Base-by-base conservation (phyloP, 2,329 filamentous ascomycete species). In the Colletotrichum liaoningense region DNA sequence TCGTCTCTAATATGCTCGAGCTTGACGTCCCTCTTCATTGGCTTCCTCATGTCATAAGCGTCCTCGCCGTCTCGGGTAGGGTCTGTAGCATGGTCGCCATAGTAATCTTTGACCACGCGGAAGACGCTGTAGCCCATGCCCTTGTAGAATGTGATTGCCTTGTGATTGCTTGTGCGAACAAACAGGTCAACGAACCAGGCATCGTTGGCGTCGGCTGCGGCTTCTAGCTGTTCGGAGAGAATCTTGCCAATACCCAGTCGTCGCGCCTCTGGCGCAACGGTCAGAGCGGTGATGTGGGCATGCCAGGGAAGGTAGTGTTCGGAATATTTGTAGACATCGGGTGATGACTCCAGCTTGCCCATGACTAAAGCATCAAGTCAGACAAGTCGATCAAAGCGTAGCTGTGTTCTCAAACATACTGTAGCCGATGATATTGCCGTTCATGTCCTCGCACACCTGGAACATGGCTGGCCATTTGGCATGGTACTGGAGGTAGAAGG, bases 261-360 rank as follows among this genome's bases (percentile, higher is more conserved):
- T 33, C 97, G 92, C 63, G 95, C 95, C 69, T 93, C 91, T 0
- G 97, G 97, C 0, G 96, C 93, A 24, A 99, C 94, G 0, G 97
- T 98, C 64, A 99, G 88, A 46, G 96, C 97, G 5, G 97, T 99
- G 80, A 99, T 97, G 84, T 99, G 97, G 24, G 95, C 96, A 85
- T 99, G 97, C 94, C 95, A 98, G n/a, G 96, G 96, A n/a, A 98
- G 93, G 85, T 97, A 97, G 85, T 98, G 95, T 79, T 93, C 89
- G 63, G 94, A 97, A 79, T 91, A 91, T 73, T 91, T 88, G 81
- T 93, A 90, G 66, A 92, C 91, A 57, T 94, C 87, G 19, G 94
- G 93, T 67, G 95, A 97, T 76, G 95, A 92, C 86, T 98, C 96
- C 74, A 97, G 90, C 86, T 99, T 99, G 80, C 96, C 97, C 90